Percentiles rank a stretch among this genome's conserved stretches.
Conservation (phyloP, 176 grass and related monocot species). For the Ampelocalamus luodianensis region DNA sequence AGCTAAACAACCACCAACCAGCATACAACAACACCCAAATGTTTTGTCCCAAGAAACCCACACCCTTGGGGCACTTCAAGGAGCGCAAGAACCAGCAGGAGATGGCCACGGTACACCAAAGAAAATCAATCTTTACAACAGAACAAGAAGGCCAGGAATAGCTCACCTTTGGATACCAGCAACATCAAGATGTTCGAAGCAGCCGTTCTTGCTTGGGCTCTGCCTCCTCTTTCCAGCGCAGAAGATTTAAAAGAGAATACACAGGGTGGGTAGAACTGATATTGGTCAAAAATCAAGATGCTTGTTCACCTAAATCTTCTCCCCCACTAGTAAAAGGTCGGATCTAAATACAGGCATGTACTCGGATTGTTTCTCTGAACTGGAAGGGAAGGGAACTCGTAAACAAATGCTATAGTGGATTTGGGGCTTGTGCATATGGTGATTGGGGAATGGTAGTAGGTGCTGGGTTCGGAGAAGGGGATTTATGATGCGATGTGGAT, state of each 20-base stretch:
- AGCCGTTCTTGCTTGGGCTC: slow-evolving; percentile 31
- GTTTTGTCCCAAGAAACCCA: slow-evolving; percentile 20
- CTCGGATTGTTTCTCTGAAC: slow-evolving; percentile 15
- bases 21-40: not conserved
- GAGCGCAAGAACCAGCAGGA: slow-evolving; percentile 20
- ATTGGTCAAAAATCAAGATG: slow-evolving; percentile 52
- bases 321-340: slow-evolving; percentile 23
- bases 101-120: not conserved
- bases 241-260: slow-evolving; percentile 44
- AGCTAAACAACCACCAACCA: slow-evolving; percentile 2
- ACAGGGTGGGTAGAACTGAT: slow-evolving; percentile 19
- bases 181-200: not conserved
- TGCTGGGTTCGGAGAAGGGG: slow-evolving; percentile 18
- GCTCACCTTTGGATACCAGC: slow-evolving; percentile 42
- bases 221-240: slow-evolving; percentile 15
- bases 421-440: slow-evolving; percentile 40
- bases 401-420: slow-evolving; percentile 47
- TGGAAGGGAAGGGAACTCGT: slow-evolving; percentile 4
- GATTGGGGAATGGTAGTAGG: slow-evolving; percentile 52
- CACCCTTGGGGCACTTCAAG: not conserved
- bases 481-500: slow-evolving; percentile 51
- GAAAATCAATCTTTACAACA: not conserved
- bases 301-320: slow-evolving; percentile 55
- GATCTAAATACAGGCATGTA: slow-evolving; percentile 43
- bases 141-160: not conserved